Evolutionary conservation across 345 rosid species (phyloP).

Genomic region (Aquilaria malaccensis): DNA sequence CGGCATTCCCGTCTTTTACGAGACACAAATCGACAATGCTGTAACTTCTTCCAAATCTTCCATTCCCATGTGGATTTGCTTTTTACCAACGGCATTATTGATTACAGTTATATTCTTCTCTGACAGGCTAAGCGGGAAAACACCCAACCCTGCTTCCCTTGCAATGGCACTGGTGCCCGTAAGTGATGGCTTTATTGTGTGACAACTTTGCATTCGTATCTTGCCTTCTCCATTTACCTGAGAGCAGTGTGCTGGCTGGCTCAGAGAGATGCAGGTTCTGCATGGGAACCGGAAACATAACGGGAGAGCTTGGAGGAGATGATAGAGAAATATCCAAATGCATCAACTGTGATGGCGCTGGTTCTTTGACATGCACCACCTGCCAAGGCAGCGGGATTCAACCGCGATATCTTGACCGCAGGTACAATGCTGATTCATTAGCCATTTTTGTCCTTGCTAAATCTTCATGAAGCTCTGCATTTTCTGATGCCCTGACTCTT

Average conservation of each 20-base stretch:
- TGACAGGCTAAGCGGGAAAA: slow-evolving; percentile 78
- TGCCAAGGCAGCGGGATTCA: slow-evolving; percentile 96
- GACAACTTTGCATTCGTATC: background rate
- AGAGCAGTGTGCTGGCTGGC: background rate
- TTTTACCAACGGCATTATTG: no score
- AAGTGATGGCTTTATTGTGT: slow-evolving; percentile 17
- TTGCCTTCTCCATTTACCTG: no score
- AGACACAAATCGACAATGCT: slow-evolving; percentile 76
- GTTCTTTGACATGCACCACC: slow-evolving; percentile 90
- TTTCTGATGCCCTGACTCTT: background rate
- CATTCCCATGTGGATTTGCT: background rate
- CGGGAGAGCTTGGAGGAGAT: slow-evolving; percentile 66
- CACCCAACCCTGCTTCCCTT: slow-evolving; percentile 94
- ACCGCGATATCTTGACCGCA: slow-evolving; percentile 97
- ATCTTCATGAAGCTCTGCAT: background rate
- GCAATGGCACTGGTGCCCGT: slow-evolving; percentile 92
- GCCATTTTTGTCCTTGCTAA: background rate
- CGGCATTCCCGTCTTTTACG: slow-evolving; percentile 82
- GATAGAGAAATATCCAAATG: slow-evolving; percentile 75
- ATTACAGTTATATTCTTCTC: no score
- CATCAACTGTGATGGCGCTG: slow-evolving; percentile 77
- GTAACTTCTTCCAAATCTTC: slow-evolving; percentile 30
- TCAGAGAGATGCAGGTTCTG: slow-evolving; percentile 89
- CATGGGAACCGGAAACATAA: slow-evolving; percentile 60
- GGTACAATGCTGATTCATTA: slow-evolving; percentile 26